Base-by-base conservation (phyloP, 1,284 basidiomycete species). In the Leccinum cinnamomeum region DNA sequence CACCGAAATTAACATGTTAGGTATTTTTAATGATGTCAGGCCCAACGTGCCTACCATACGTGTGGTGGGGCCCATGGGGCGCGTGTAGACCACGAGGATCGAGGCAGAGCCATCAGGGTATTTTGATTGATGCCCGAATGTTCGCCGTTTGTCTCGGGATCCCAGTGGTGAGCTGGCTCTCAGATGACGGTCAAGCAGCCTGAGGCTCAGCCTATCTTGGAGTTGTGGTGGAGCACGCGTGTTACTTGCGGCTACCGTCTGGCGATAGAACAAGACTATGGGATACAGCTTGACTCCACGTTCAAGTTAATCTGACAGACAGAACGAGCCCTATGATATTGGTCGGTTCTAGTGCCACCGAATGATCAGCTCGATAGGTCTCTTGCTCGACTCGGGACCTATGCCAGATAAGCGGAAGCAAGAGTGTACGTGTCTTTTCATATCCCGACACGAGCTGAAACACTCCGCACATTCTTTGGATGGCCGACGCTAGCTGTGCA, bases 51-150 rank as follows among this genome's bases (percentile, higher is more conserved):
- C 39, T 53, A 37, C 37, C 56, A 18, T 23, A 14, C n/a, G 10
- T 23, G n/a, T 28, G 14, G 57, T 59, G 64, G 62, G 59, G 54
- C 60, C 46, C n/a, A n/a, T 51, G 50, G n/a, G 25, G 23, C 62
- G 58, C 62, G 59, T 66, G 68, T 70, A 46, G 46, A 59, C 59
- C 69, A 70, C 67, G 67, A 67, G 60, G 51, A 54, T 28, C 53
- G 18, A 55, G 37, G 41, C 11, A 23, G 51, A 57, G 18, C 44
- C 4, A 51, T 23, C 48, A 23, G 25, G 53, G n/a, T 46, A 5
- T 60, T 35, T 33, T 46, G 7, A 8, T 25, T 56, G 53, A 60
- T 25, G 39, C 20, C 53, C 56, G 35, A 56, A 41, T 25, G 53
- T 41, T 56, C n/a, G 33, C 18, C 44, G 10, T 53, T 57, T 44